These are phyloP conservation scores for Gardenia jasminoides DNA, from an alignment of 257 asterid species.

Conservation along the genomic window DNA sequence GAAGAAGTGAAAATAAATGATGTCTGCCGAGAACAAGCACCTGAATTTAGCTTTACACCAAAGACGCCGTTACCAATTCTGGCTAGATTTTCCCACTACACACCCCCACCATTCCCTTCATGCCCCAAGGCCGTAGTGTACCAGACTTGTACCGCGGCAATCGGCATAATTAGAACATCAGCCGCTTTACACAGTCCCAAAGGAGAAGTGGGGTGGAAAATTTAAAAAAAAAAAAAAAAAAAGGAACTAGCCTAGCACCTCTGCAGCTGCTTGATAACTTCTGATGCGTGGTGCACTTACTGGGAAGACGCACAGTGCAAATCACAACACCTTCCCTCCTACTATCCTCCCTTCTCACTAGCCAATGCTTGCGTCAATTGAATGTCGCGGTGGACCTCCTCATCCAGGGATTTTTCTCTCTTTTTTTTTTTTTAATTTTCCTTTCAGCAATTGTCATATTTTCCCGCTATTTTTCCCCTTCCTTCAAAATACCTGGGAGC, in stretches of 20 bases:
- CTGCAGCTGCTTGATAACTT: too few relatives aligned
- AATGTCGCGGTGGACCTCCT: neutral
- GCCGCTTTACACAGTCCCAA: too few relatives aligned
- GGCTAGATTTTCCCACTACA: neutral
- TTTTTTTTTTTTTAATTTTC: too few relatives aligned
- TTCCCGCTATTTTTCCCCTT: constrained; percentile 9
- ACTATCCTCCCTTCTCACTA: neutral
- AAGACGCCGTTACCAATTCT: constrained; percentile 1
- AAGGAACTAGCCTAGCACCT: too few relatives aligned
- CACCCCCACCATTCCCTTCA: too few relatives aligned
- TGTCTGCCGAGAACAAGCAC: neutral
- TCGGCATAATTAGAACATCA: too few relatives aligned
- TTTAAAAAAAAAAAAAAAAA: too few relatives aligned
- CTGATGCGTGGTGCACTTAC: neutral
- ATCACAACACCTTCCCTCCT: neutral
- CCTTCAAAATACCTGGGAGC: neutral
- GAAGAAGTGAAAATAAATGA: neutral
- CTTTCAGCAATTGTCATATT: neutral
- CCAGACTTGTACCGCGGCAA: too few relatives aligned
- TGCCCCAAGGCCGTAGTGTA: too few relatives aligned
- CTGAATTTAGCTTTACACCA: constrained; percentile 8
- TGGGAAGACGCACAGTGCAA: neutral
- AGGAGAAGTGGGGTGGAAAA: too few relatives aligned
- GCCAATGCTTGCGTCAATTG: neutral
- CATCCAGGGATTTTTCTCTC: too few relatives aligned